Evolutionary conservation across 768 basidiomycete species (phyloP).

Genomic region (Boletus vermiculosoides): DNA sequence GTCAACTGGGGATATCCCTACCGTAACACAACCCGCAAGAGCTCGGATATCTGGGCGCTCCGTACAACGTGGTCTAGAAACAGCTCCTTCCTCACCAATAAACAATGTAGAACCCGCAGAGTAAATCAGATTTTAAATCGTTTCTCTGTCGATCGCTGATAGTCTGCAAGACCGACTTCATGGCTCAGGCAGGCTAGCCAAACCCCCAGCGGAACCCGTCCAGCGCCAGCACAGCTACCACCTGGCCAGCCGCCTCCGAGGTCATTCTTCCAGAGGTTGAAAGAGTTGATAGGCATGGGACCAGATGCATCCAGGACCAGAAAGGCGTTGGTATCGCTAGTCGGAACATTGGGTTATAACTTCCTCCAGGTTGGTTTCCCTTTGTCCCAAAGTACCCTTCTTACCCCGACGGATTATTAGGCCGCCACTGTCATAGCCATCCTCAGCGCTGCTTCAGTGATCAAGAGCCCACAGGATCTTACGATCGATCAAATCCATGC

Average conservation of each 20-base stretch:
- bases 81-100: conserved; percentile 17
- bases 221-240: not conserved
- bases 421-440: conserved; percentile 50
- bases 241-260: conserved; percentile 11
- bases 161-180: conserved; percentile 18
- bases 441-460: conserved; percentile 45
- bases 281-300: conserved; percentile 53
- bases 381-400: not conserved
- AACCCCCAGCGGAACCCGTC: conserved; percentile 13
- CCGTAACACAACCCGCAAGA: conserved; percentile 23
- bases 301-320: conserved; percentile 49
- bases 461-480: conserved; percentile 44
- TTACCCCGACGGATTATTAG: conserved; percentile 34
- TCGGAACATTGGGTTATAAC: conserved; percentile 51
- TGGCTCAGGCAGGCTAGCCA: conserved; percentile 28
- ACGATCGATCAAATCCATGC: conserved; percentile 55
- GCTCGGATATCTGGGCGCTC: conserved; percentile 31
- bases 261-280: conserved; percentile 24
- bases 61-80: conserved; percentile 23
- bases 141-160: conserved; percentile 19
- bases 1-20: conserved; percentile 35
- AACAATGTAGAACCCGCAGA: conserved; percentile 15
- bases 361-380: conserved; percentile 47
- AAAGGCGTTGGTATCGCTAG: conserved; percentile 51
- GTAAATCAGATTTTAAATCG: conserved; percentile 16